Percentiles rank a stretch among this genome's conserved stretches.
phyloP scores from a whole-genome alignment of 768 basidiomycete species.

The Rhodotorula kratochvilovae region DNA sequence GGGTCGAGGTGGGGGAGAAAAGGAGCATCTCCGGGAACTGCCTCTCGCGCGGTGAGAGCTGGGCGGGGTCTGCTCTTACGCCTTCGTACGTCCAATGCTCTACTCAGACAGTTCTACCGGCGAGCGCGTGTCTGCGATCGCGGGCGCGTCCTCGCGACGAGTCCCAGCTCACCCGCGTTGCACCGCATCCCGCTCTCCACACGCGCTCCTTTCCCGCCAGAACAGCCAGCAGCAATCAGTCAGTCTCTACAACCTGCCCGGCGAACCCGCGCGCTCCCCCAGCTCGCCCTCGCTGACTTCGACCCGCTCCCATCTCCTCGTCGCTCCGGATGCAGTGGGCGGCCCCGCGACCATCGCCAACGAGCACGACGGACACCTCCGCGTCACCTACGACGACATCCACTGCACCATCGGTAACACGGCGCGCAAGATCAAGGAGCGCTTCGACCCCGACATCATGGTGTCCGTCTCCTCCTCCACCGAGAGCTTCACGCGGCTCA shows the following conservation, averaged over 20 bases:
- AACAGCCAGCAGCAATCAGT: background rate
- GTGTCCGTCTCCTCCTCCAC: conserved; percentile 60
- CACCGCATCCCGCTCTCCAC: no score
- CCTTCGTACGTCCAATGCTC: no score
- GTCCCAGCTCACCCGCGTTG: no score
- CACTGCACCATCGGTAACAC: conserved; percentile 38
- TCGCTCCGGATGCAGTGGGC: background rate
- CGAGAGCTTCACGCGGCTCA: conserved; percentile 52
- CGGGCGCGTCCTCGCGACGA: no score
- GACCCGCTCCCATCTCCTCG: background rate
- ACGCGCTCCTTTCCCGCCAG: background rate
- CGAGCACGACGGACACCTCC: conserved; percentile 23
- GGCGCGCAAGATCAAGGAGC: conserved; percentile 59
- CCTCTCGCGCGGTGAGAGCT: no score
- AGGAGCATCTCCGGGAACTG: no score
- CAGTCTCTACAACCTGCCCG: background rate
- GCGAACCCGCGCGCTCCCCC: background rate
- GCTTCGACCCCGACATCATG: conserved; percentile 81
- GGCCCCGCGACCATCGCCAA: background rate
- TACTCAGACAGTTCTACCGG: no score
- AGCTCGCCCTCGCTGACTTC: background rate
- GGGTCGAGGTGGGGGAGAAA: no score
- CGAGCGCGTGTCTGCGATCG: no score
- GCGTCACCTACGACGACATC: conserved; percentile 33
- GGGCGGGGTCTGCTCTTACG: no score